These are phyloP conservation scores for Arthrobotrys conoides DNA, from an alignment of 2,329 filamentous ascomycete genomes.

Conservation along the genomic window DNA sequence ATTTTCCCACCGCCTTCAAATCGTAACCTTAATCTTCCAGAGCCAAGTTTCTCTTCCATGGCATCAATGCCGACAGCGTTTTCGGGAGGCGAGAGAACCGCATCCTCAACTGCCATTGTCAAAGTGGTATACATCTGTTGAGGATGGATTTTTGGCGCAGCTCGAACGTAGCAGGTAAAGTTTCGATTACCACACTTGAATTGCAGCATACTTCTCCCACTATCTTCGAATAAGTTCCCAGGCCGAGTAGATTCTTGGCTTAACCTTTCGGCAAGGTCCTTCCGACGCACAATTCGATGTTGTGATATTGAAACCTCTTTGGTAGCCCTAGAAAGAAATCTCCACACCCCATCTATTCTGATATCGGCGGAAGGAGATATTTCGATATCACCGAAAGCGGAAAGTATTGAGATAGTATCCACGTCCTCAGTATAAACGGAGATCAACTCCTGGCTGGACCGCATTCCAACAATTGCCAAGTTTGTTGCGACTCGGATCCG, in stretches of 20 bases:
- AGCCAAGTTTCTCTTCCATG: constrained; percentile 43
- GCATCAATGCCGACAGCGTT: constrained; percentile 8
- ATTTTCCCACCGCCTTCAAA: constrained; percentile 41
- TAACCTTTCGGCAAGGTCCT: constrained; percentile 42
- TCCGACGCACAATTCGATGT: constrained; percentile 36
- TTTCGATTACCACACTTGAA: constrained; percentile 49
- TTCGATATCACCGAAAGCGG: constrained; percentile 52
- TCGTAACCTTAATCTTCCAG: constrained; percentile 40
- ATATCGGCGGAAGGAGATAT: constrained; percentile 54
- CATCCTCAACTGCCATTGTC: constrained; percentile 56
- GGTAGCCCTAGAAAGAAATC: constrained; percentile 38
- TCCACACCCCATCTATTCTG: constrained; percentile 53
- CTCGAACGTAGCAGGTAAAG: constrained; percentile 50
- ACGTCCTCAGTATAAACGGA: constrained; percentile 50
- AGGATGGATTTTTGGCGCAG: constrained; percentile 41
- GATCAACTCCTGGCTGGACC: constrained; percentile 41
- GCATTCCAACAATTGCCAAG: constrained; percentile 50
- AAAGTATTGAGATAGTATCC: constrained; percentile 51
- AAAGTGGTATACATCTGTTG: constrained; percentile 45
- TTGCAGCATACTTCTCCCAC: constrained; percentile 52
- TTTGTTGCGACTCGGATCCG: constrained; percentile 50
- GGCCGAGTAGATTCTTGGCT: constrained; percentile 40
- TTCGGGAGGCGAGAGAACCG: constrained; percentile 40
- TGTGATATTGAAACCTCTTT: constrained; percentile 56
- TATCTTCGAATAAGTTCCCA: constrained; percentile 36